phyloP scores from a whole-genome alignment of 2,329 filamentous ascomycete genomes.

The Reticulascus tulasneorum region DNA sequence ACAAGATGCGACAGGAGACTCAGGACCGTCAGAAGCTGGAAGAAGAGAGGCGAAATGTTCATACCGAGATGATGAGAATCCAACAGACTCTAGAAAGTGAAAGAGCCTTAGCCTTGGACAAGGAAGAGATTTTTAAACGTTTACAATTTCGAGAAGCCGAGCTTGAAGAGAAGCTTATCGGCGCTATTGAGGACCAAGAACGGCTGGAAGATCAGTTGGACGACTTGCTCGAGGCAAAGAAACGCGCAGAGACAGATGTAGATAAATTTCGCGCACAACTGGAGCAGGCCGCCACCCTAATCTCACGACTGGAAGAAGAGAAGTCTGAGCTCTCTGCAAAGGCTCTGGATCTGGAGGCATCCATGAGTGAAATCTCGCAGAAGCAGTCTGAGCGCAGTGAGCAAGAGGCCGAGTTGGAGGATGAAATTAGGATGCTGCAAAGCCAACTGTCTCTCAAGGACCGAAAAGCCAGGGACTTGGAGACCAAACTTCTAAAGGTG shows the following conservation, averaged over 20 bases:
- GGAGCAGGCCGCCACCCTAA: constrained; percentile 86
- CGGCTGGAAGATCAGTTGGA: constrained; percentile 91
- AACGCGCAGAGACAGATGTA: constrained; percentile 79
- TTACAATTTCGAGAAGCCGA: constrained; percentile 88
- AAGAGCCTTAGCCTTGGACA: constrained; percentile 89
- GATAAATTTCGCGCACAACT: constrained; percentile 76
- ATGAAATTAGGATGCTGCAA: constrained; percentile 86
- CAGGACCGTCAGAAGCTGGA: constrained; percentile 75
- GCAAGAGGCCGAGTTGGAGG: constrained; percentile 71
- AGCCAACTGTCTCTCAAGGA: constrained; percentile 89
- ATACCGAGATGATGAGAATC: constrained; percentile 81
- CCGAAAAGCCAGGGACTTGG: constrained; percentile 82
- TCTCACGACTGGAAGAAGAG: constrained; percentile 79
- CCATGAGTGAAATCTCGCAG: constrained; percentile 66
- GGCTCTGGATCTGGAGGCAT: constrained; percentile 64
- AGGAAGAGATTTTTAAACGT: constrained; percentile 98
- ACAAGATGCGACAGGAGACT: constrained; percentile 74
- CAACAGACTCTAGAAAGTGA: constrained; percentile 96
- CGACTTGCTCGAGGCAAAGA: constrained; percentile 82
- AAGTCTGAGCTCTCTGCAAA: constrained; percentile 70
- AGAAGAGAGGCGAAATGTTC: constrained; percentile 83
- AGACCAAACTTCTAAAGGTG: constrained; percentile 74
- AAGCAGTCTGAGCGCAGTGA: constrained; percentile 69
- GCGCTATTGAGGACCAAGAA: constrained; percentile 91
- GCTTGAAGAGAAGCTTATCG: constrained; percentile 86